Percentiles rank a stretch among this genome's conserved stretches.
Evolutionary conservation across 2,329 filamentous ascomycete species (phyloP).

Genomic region (Ceratocystis colombiana): DNA sequence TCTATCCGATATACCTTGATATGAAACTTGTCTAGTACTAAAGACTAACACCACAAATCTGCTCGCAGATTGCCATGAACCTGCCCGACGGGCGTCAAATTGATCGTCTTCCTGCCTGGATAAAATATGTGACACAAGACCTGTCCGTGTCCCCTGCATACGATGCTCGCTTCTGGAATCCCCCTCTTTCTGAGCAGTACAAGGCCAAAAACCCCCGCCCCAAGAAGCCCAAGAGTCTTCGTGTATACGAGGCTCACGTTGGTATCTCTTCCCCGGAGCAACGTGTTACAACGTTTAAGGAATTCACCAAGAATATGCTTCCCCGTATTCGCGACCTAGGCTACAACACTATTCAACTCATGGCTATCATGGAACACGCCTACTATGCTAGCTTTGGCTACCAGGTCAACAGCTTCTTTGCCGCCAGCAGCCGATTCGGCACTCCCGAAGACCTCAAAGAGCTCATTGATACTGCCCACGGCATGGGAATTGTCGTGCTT

Average conservation of each 20-base stretch:
- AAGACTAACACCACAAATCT: not conserved
- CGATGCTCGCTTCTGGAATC: conserved; percentile 96
- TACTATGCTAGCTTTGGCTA: conserved; percentile 99
- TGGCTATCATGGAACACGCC: conserved; percentile 98
- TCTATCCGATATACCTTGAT: not conserved
- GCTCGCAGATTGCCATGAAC: conserved; percentile 64
- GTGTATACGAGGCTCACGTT: conserved; percentile 97
- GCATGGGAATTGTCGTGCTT: conserved; percentile 79
- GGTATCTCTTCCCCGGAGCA: conserved; percentile 90
- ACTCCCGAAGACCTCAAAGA: conserved; percentile 92
- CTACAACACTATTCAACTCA: conserved; percentile 96
- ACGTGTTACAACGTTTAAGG: conserved; percentile 86
- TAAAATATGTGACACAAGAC: conserved; percentile 93
- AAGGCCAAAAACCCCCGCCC: conserved; percentile 74
- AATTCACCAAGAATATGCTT: conserved; percentile 87
- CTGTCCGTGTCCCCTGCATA: conserved; percentile 81
- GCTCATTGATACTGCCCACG: conserved; percentile 87
- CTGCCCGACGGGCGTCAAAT: conserved; percentile 68
- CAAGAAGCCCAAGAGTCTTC: conserved; percentile 71
- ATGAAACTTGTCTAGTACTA: not conserved
- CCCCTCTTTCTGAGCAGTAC: conserved; percentile 64
- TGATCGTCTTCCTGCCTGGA: conserved; percentile 90
- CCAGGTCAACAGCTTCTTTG: conserved; percentile 98
- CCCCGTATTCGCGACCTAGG: conserved; percentile 81
- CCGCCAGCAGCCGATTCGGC: conserved; percentile 90